Conservation (phyloP, 2,329 filamentous ascomycete genomes). For the Pseudogymnoascus sp. region DNA sequence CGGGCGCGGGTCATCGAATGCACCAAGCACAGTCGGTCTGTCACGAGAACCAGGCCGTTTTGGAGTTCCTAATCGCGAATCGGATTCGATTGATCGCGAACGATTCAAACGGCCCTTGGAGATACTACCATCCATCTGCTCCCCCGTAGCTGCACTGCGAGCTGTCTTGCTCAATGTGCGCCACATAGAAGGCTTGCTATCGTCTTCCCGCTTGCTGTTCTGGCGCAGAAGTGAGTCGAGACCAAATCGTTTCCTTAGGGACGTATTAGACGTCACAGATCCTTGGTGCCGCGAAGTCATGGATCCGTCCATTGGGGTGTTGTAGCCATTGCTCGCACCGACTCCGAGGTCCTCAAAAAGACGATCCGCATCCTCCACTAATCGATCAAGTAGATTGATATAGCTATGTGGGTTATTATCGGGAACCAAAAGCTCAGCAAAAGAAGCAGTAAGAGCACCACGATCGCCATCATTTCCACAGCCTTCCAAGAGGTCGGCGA, state of each 20-base stretch:
- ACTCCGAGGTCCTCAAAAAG: slow-evolving; percentile 63
- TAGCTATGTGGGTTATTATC: slow-evolving; percentile 72
- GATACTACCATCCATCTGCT: slow-evolving; percentile 46
- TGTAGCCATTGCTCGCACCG: slow-evolving; percentile 18
- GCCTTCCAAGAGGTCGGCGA: slow-evolving; percentile 80
- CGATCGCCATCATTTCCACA: slow-evolving; percentile 87
- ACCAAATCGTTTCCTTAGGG: slow-evolving; percentile 74
- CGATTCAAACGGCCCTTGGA: slow-evolving; percentile 60
- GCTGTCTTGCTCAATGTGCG: slow-evolving; percentile 78
- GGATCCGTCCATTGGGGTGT: slow-evolving; percentile 20
- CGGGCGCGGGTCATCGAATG: slow-evolving; percentile 52
- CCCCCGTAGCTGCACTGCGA: slow-evolving; percentile 51
- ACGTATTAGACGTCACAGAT: slow-evolving; percentile 77
- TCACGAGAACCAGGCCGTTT: slow-evolving; percentile 51
- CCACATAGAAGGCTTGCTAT: slow-evolving; percentile 70
- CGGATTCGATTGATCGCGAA: slow-evolving; percentile 71
- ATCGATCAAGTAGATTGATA: slow-evolving; percentile 77
- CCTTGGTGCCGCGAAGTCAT: slow-evolving; percentile 34
- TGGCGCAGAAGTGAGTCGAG: slow-evolving; percentile 68
- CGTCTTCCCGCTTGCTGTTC: slow-evolving; percentile 65
- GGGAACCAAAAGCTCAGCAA: slow-evolving; percentile 76
- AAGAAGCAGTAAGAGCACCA: slow-evolving; percentile 78
- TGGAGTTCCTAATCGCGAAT: slow-evolving; percentile 37
- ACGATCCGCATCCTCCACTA: slow-evolving; percentile 81
- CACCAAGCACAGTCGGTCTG: slow-evolving; percentile 51